A percentile compares a stretch with the other conserved stretches of the same genome.
phyloP scores from a whole-genome alignment of 2,329 filamentous ascomycete species.

The Taxawa tesnikishii region DNA sequence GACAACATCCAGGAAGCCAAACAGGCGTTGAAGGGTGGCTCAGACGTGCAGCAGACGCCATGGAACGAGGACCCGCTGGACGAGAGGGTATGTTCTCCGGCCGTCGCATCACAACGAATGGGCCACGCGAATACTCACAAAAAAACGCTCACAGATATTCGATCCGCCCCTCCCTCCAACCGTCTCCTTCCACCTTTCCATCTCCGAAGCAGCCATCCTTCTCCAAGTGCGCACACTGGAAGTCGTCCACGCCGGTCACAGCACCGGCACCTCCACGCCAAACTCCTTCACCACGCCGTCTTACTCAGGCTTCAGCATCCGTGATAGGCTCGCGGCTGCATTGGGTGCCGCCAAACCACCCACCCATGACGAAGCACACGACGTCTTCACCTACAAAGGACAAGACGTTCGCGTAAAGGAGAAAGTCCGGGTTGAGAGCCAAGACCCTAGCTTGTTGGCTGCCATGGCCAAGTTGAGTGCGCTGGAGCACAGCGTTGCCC shows the following conservation, averaged over 20 bases:
- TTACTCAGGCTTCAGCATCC: constrained; percentile 43
- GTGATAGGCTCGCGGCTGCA: constrained; percentile 40
- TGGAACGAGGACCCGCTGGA: constrained; percentile 46
- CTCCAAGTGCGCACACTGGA: constrained; percentile 59
- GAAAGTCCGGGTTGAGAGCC: constrained; percentile 78
- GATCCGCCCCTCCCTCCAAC: constrained; percentile 50
- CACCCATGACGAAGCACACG: constrained; percentile 55
- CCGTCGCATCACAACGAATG: too few relatives aligned
- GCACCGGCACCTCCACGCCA: constrained; percentile 21
- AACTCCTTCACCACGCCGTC: constrained; percentile 18
- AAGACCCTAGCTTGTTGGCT: constrained; percentile 76
- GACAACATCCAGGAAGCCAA: constrained; percentile 52
- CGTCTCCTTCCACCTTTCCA: constrained; percentile 57
- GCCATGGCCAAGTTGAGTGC: constrained; percentile 73
- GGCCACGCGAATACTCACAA: background rate
- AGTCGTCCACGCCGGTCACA: constrained; percentile 22
- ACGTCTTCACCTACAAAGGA: constrained; percentile 56
- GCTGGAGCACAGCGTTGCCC: constrained; percentile 58
- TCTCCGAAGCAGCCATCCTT: constrained; percentile 42
- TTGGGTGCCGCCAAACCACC: constrained; percentile 28
- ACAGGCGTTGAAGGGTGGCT: constrained; percentile 43
- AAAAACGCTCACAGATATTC: constrained; percentile 26
- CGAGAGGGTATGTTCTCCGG: constrained; percentile 38
- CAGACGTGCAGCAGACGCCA: constrained; percentile 30
- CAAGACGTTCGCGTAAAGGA: constrained; percentile 76